These are phyloP conservation scores for Exophiala mesophila DNA, from an alignment of 2,329 filamentous ascomycete genomes.

Conservation along the genomic window DNA sequence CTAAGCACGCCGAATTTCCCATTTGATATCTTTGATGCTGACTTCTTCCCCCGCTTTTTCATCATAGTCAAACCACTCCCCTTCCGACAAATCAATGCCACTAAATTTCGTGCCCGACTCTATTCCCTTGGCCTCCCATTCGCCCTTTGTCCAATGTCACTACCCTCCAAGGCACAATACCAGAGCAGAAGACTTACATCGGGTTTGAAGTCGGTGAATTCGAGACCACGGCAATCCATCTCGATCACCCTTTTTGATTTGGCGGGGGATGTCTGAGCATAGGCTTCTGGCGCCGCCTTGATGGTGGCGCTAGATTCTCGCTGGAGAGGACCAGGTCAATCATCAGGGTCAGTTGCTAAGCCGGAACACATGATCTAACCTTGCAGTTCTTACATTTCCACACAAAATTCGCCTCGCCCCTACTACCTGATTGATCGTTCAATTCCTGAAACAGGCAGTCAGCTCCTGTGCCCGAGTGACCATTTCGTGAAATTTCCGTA, in stretches of 20 bases:
- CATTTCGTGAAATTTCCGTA: no score
- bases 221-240: constrained; percentile 88
- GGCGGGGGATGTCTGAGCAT: constrained; percentile 65
- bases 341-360: not conserved
- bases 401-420: constrained; percentile 98
- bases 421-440: constrained; percentile 86
- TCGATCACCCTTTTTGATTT: constrained; percentile 76
- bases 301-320: constrained; percentile 83
- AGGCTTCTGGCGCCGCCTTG: constrained; percentile 65
- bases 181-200: constrained; percentile 59
- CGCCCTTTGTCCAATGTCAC: no score
- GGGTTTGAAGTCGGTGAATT: constrained; percentile 84
- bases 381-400: constrained; percentile 99
- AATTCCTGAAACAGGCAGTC: no score
- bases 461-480: no score
- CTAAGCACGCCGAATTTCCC: constrained; percentile 72
- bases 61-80: constrained; percentile 97
- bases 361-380: constrained; percentile 45
- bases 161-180: no score
- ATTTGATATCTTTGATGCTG: constrained; percentile 82
- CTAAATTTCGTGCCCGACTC: constrained; percentile 80
- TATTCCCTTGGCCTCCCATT: constrained; percentile 78
- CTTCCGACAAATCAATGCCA: constrained; percentile 75
- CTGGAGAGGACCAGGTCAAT: constrained; percentile 39
- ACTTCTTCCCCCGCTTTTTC: constrained; percentile 90